These are phyloP conservation scores for Andalucia godoyi DNA, from an alignment of 78 protist genomes.

Conservation along the genomic window DNA sequence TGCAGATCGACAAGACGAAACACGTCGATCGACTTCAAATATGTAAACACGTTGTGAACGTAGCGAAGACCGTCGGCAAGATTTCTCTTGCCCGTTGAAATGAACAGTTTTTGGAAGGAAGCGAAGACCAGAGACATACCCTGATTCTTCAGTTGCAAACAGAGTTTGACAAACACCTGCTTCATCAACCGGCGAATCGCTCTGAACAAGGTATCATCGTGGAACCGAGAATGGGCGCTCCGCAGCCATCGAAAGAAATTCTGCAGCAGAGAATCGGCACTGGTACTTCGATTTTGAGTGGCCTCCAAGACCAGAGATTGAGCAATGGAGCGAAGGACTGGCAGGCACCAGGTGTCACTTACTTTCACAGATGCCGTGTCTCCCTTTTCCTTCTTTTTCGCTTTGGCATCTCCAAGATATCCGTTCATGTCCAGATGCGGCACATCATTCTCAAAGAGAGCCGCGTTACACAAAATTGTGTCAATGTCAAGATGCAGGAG, in stretches of 20 bases:
- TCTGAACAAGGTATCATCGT: constrained; percentile 58
- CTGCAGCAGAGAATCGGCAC: constrained; percentile 41
- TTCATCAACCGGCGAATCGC: constrained; percentile 54
- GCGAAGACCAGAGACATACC: background rate
- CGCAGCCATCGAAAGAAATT: constrained; percentile 80
- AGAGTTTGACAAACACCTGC: constrained; percentile 44
- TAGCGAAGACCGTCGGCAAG: too few relatives aligned
- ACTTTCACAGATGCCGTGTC: too few relatives aligned
- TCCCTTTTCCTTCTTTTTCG: too few relatives aligned
- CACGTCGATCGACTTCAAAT: too few relatives aligned
- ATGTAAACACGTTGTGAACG: too few relatives aligned
- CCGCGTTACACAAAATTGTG: constrained; percentile 49
- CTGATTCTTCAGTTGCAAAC: background rate
- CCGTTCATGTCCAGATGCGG: background rate
- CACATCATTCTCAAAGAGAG: constrained; percentile 9
- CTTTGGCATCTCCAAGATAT: background rate
- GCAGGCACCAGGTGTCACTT: too few relatives aligned
- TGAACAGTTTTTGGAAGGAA: too few relatives aligned
- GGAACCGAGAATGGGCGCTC: constrained; percentile 30
- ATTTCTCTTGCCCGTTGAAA: too few relatives aligned
- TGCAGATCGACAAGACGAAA: too few relatives aligned
- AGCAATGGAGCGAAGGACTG: background rate
- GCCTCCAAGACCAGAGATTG: background rate
- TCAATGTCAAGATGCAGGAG: constrained; percentile 44
- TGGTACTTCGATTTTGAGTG: background rate